Evolutionary conservation across 31 red algal genomes (phyloP).

Genomic region (Odonthalia washingtoniensis): DNA sequence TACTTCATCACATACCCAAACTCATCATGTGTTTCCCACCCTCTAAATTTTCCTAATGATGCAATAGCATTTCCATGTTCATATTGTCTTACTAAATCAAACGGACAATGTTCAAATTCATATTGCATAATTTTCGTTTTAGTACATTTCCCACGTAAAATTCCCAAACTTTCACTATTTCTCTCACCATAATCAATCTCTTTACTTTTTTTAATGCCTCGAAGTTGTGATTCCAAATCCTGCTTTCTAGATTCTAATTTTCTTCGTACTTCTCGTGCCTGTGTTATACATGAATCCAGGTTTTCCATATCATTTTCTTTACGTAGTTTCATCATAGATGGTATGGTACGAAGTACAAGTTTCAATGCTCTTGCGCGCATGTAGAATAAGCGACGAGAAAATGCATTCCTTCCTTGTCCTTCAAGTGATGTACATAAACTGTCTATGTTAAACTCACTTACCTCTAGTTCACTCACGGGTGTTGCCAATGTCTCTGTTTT

Average conservation of each 20-base stretch:
- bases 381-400: slow-evolving; percentile 26
- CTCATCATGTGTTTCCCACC: slow-evolving; percentile 46
- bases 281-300: slow-evolving; percentile 36
- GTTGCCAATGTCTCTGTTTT: background rate
- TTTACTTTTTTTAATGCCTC: slow-evolving; percentile 18
- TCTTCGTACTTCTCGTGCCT: slow-evolving; percentile 37
- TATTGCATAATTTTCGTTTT: slow-evolving; percentile 56
- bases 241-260: slow-evolving; percentile 42
- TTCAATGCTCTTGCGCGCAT: slow-evolving; percentile 16
- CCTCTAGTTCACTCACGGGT: background rate
- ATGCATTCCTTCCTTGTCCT: slow-evolving; percentile 37
- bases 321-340: background rate
- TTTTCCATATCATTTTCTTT: background rate
- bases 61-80: slow-evolving; percentile 70
- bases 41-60: slow-evolving; percentile 57
- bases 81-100: slow-evolving; percentile 72
- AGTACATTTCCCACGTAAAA: slow-evolving; percentile 67
- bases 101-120: slow-evolving; percentile 79
- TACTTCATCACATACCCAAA: slow-evolving; percentile 51
- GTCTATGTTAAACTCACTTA: slow-evolving; percentile 38
- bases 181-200: slow-evolving; percentile 68
- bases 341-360: slow-evolving; percentile 40
- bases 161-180: slow-evolving; percentile 49
- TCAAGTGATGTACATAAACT: slow-evolving; percentile 48
- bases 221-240: slow-evolving; percentile 31